Evolutionary conservation across 805 yeast genomes (phyloP).

Genomic region (Kazachstania bromeliacearum): DNA sequence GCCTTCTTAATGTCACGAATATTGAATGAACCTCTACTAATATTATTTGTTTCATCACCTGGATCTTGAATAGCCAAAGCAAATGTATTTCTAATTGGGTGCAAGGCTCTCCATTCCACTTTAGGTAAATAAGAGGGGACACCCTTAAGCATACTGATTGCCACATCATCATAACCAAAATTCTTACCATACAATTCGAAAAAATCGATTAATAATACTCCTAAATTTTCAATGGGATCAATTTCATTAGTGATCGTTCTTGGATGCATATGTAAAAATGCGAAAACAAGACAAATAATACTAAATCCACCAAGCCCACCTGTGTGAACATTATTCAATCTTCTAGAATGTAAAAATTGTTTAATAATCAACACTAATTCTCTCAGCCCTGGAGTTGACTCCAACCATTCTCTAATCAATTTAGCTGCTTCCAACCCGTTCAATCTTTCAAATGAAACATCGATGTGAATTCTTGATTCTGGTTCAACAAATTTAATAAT

Average conservation of each 20-base stretch:
- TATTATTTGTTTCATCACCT: slow-evolving; percentile 70
- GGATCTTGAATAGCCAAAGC: slow-evolving; percentile 82
- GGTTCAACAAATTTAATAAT: slow-evolving; percentile 85
- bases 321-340: slow-evolving; percentile 73
- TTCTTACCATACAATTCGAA: slow-evolving; percentile 86
- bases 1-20: slow-evolving; percentile 72
- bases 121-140: slow-evolving; percentile 53
- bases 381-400: slow-evolving; percentile 64
- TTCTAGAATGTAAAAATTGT: slow-evolving; percentile 72
- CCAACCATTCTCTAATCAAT: slow-evolving; percentile 65
- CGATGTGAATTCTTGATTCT: slow-evolving; percentile 61
- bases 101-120: slow-evolving; percentile 40
- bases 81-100: slow-evolving; percentile 45
- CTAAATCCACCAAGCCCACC: slow-evolving; percentile 96
- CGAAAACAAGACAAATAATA: slow-evolving; percentile 75
- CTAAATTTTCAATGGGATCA: slow-evolving; percentile 64
- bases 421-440: slow-evolving; percentile 80
- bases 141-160: slow-evolving; percentile 51
- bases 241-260: slow-evolving; percentile 58
- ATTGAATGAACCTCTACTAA: slow-evolving; percentile 78
- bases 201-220: slow-evolving; percentile 79
- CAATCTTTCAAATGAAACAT: slow-evolving; percentile 78
- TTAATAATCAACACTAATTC: slow-evolving; percentile 76
- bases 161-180: slow-evolving; percentile 76
- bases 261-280: slow-evolving; percentile 75